Conservation (phyloP, 2,329 filamentous ascomycete species). For the Periconia sp. region DNA sequence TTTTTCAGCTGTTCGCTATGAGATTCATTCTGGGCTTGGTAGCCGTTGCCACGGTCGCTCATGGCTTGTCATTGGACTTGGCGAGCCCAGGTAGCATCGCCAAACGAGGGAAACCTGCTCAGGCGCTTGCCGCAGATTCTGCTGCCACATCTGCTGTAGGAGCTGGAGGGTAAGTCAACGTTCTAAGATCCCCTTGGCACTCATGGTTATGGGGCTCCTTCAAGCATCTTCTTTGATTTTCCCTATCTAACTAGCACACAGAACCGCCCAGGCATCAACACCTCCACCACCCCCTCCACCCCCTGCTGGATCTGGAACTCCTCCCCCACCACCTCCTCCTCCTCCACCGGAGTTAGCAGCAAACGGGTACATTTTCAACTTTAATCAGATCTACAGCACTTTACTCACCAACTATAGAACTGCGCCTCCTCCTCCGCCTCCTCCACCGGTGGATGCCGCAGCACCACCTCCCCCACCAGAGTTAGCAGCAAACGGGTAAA, state of each 20-base stretch:
- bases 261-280: neutral
- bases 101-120: neutral
- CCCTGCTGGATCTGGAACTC: neutral
- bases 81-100: neutral
- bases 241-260: too few species aligned
- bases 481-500: neutral
- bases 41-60: neutral
- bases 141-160: neutral
- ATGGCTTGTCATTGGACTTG: neutral
- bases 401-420: neutral
- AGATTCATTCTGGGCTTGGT: neutral
- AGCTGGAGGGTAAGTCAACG: neutral
- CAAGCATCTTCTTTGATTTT: neutral
- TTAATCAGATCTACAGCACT: neutral
- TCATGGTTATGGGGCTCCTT: neutral
- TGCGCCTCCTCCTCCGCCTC: too few species aligned
- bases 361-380: neutral
- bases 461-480: neutral
- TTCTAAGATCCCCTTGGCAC: neutral
- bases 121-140: neutral
- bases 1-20: neutral
- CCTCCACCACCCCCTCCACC: too few species aligned
- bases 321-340: neutral
- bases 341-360: neutral
- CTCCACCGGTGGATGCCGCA: too few species aligned